Conservation (phyloP, 108 stramenopile genomes). For the Schizochytrium sp. region DNA sequence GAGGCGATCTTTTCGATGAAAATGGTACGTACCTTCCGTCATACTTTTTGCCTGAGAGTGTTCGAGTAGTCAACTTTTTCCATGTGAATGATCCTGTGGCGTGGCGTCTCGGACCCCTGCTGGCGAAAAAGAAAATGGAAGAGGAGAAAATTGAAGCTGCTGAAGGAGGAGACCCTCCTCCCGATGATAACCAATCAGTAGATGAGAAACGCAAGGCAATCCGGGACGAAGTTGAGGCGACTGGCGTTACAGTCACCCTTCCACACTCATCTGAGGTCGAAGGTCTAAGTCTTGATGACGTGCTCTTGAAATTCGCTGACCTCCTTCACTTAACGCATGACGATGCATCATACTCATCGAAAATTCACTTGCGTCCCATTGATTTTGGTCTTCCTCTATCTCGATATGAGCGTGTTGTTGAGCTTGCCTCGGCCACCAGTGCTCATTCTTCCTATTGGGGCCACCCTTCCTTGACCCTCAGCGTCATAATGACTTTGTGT, state of each 20-base stretch:
- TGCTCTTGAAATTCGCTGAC: conserved; percentile 3
- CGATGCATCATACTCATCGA: background rate
- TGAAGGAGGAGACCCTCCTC: no score
- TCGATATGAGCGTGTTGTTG: conserved; percentile 8
- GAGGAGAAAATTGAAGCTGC: no score
- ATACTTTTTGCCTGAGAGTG: conserved; percentile 5
- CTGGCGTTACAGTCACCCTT: conserved; percentile 24
- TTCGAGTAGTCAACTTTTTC: conserved; percentile 12
- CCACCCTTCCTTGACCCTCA: background rate
- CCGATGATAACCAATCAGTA: background rate
- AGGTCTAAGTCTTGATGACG: background rate
- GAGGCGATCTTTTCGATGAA: conserved; percentile 23
- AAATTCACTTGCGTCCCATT: background rate
- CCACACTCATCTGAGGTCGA: conserved; percentile 22
- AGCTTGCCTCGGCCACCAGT: conserved; percentile 39
- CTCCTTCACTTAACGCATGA: conserved; percentile 28
- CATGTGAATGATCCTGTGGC: conserved; percentile 18
- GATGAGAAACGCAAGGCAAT: conserved; percentile 21
- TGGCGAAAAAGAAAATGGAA: background rate
- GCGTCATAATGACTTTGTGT: conserved; percentile 18
- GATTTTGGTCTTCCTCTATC: conserved; percentile 22
- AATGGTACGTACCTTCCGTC: background rate
- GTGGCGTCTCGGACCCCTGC: conserved; percentile 19
- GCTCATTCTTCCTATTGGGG: conserved; percentile 17
- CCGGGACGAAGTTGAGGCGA: conserved; percentile 34